Base-by-base conservation (phyloP, 2,329 filamentous ascomycete genomes). In the Sclerotinia borealis region DNA sequence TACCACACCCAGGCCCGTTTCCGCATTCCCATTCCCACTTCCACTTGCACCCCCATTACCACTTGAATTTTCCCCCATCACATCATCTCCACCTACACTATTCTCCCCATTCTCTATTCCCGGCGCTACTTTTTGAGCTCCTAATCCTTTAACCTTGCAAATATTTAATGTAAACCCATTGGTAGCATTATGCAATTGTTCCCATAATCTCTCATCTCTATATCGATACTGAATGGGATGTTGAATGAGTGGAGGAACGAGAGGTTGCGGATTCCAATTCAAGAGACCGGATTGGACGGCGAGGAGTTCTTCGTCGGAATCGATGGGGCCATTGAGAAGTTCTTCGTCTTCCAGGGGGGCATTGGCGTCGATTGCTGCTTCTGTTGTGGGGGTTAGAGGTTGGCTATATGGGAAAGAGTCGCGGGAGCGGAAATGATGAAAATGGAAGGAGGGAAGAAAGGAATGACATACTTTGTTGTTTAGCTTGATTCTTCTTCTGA, bases 401-500 rank as follows among this genome's bases (percentile, higher is more conserved):
- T 36, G 19, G n/a, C 25, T 62, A 27, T 29, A 4, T 15, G 10
- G 15, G 25, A n/a, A 36, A 43, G 4, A 27, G 17, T 37, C 19
- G 29, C 11, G 39, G 22, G 27, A 1, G 5, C 51, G 55, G 70
- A 61, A 71, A 70, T 59, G 34, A 36, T 15, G 31, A 48, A 48
- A 52, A 22, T 58, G 49, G 15, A 45, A 65, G 55, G 22, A 66
- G 62, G 43, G 48, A 47, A 54, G 62, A 54, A 61, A 34, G 19
- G 34, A 34, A 39, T 49, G 25, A 83, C 88, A 78, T 81, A 93
- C 91, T 96, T 77, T 98, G 95, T 79, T 96, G 91, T 73, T 96
- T 96, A 27, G 95, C 95, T 76, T 98, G 95, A 72, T 99, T 99
- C 81, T 97, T 98, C 83, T 98, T 97, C 76, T 95, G 91, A 72